phyloP scores from a whole-genome alignment of 2,329 filamentous ascomycete genomes.

The Purpureocillium lavendulum region DNA sequence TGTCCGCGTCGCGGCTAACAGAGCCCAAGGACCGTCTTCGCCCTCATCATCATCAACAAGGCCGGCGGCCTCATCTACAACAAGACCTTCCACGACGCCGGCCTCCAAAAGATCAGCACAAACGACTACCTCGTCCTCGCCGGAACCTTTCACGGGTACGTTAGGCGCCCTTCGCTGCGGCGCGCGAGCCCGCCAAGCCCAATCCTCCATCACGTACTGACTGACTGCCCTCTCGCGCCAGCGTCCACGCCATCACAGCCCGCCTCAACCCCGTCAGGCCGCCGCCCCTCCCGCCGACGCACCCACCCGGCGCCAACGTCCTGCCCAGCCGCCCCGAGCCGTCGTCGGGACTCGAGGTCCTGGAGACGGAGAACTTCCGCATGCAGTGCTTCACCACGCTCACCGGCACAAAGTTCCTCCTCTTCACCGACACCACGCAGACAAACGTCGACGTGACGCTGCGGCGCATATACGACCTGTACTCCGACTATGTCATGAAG shows the following conservation, averaged over 20 bases:
- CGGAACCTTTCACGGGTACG: conserved; percentile 90
- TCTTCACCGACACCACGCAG: conserved; percentile 88
- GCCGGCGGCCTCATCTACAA: conserved; percentile 95
- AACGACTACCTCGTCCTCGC: conserved; percentile 97
- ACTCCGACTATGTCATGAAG: conserved; percentile 98
- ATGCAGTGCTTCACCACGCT: conserved; percentile 93
- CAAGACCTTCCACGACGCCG: conserved; percentile 80
- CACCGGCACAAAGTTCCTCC: conserved; percentile 89
- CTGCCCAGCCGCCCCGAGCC: conserved; percentile 47
- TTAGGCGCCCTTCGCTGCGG: conserved; percentile 8
- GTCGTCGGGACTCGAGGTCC: conserved; percentile 76
- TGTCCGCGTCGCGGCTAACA: neutral
- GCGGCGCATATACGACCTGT: conserved; percentile 83
- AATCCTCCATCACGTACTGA: conserved; percentile 5
- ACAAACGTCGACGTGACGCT: conserved; percentile 80
- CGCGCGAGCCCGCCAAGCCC: neutral
- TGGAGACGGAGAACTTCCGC: conserved; percentile 91
- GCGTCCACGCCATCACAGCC: conserved; percentile 61
- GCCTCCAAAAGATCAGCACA: conserved; percentile 77
- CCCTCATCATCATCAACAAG: conserved; percentile 98
- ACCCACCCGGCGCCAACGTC: conserved; percentile 26
- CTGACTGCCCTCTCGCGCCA: conserved; percentile 17
- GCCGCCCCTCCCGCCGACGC: conserved; percentile 20
- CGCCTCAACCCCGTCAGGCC: conserved; percentile 49
- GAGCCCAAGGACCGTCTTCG: conserved; percentile 72